A percentile compares a stretch with the other conserved stretches of the same genome.
Conservation (phyloP, 176 grass and related monocot genomes). For the Oryza officinalis region DNA sequence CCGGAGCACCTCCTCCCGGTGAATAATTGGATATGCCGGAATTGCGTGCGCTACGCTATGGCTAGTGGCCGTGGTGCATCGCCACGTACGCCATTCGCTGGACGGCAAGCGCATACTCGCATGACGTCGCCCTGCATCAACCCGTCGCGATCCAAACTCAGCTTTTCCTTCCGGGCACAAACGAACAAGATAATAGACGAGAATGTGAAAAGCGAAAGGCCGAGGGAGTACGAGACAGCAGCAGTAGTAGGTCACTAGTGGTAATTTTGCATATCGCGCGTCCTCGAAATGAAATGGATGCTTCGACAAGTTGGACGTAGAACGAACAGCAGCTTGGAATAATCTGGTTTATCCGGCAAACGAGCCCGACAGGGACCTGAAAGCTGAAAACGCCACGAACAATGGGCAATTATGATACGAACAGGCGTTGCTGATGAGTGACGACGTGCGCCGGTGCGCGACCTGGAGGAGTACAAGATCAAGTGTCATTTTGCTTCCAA, state of each 20-base stretch:
- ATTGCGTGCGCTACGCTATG: not conserved
- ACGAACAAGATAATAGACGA: not conserved
- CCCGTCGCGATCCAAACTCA: not conserved
- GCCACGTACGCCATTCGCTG: not conserved
- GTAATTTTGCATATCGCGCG: not conserved
- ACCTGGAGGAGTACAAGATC: conserved; percentile 11
- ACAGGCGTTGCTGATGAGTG: not conserved
- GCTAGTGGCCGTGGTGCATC: not conserved
- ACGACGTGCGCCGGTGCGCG: not conserved
- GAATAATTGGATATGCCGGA: not conserved
- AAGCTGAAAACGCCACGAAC: conserved; percentile 1
- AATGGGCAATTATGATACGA: not conserved
- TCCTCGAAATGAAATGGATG: conserved; percentile 8
- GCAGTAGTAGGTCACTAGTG: not conserved
- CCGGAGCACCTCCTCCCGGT: not conserved
- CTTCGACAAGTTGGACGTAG: not conserved
- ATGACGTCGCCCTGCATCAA: not conserved
- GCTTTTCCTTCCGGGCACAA: not conserved
- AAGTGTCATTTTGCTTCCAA: not conserved
- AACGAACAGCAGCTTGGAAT: not conserved
- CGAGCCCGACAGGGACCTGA: not conserved
- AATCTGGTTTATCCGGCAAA: not conserved
- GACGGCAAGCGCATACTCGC: not conserved
- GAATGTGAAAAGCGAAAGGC: not conserved
- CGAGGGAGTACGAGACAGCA: not conserved